These are phyloP conservation scores for Rhodotorula sp. DNA, from an alignment of 1,284 basidiomycete species.

Conservation along the genomic window DNA sequence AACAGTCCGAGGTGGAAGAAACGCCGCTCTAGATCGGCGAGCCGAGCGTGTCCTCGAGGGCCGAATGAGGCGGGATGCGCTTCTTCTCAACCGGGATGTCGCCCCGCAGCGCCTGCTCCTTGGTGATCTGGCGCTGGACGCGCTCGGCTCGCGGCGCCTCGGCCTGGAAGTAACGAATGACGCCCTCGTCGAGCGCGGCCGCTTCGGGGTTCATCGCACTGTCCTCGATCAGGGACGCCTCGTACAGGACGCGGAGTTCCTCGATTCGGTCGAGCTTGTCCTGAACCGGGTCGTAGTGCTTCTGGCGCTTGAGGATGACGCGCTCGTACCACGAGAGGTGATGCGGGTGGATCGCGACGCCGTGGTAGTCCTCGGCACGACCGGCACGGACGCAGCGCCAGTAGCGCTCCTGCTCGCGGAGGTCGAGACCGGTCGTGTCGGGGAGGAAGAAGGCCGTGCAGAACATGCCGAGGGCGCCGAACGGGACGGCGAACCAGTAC, in stretches of 20 bases:
- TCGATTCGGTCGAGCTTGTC: conserved; percentile 55
- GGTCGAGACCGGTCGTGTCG: conserved; percentile 59
- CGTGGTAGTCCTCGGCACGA: conserved; percentile 56
- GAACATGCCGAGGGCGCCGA: conserved; percentile 55
- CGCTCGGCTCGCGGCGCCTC: conserved; percentile 20
- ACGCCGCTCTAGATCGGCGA: background rate
- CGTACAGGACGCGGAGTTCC: conserved; percentile 55
- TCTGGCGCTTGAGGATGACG: conserved; percentile 54
- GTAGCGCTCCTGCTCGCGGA: conserved; percentile 58
- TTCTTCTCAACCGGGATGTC: conserved; percentile 11
- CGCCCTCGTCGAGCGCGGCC: conserved; percentile 29
- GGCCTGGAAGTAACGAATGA: conserved; percentile 38
- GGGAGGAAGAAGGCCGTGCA: conserved; percentile 54
- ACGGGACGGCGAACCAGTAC: conserved; percentile 59
- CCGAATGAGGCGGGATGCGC: conserved; percentile 13
- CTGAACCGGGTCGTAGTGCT: conserved; percentile 56
- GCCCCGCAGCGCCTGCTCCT: conserved; percentile 31
- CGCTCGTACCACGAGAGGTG: conserved; percentile 56
- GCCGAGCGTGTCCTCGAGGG: conserved; percentile 29
- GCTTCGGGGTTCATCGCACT: conserved; percentile 4
- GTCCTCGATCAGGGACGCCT: conserved; percentile 38
- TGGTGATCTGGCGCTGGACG: conserved; percentile 30
- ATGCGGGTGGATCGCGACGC: conserved; percentile 57
- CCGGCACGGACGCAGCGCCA: conserved; percentile 57
- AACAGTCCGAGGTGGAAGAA: background rate